These are phyloP conservation scores for Candida pseudoviswanathii DNA, from an alignment of 1,139 yeast genomes.

Conservation along the genomic window DNA sequence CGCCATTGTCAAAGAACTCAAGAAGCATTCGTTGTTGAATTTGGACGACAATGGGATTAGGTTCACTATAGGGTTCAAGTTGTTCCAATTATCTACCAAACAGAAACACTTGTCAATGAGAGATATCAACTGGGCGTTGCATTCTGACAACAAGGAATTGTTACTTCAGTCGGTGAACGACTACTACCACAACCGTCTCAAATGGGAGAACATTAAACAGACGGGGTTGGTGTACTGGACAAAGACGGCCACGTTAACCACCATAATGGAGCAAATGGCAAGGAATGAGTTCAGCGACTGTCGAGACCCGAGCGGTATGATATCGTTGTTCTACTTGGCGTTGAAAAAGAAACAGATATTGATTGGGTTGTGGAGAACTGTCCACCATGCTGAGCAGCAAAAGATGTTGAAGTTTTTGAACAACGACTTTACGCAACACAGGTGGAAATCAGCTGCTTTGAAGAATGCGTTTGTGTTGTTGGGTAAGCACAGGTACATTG, in stretches of 20 bases:
- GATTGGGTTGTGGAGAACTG: slow-evolving; percentile 80
- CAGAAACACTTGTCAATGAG: slow-evolving; percentile 63
- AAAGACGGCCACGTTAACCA: slow-evolving; percentile 46
- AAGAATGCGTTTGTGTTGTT: slow-evolving; percentile 90
- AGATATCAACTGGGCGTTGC: slow-evolving; percentile 87
- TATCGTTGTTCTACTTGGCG: slow-evolving; percentile 78
- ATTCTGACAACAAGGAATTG: slow-evolving; percentile 75
- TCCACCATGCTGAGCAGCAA: slow-evolving; percentile 76
- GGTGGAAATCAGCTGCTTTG: slow-evolving; percentile 88
- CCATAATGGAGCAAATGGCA: slow-evolving; percentile 68
- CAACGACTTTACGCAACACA: slow-evolving; percentile 69
- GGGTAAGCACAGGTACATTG: slow-evolving; percentile 83
- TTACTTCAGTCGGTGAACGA: slow-evolving; percentile 58
- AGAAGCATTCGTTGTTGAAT: slow-evolving; percentile 40
- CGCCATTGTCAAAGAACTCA: slow-evolving; percentile 60
- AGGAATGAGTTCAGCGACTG: slow-evolving; percentile 61
- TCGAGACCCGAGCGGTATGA: slow-evolving; percentile 71
- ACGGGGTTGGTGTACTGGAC: slow-evolving; percentile 79
- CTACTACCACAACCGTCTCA: slow-evolving; percentile 42
- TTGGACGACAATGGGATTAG: slow-evolving; percentile 75
- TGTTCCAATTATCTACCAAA: slow-evolving; percentile 52
- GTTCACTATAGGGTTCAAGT: slow-evolving; percentile 70
- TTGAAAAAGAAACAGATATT: slow-evolving; percentile 75
- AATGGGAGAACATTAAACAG: slow-evolving; percentile 63
- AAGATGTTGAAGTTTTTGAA: slow-evolving; percentile 76